phyloP scores from a whole-genome alignment of 1,284 basidiomycete genomes.

The Papiliotrema nemorosa region DNA sequence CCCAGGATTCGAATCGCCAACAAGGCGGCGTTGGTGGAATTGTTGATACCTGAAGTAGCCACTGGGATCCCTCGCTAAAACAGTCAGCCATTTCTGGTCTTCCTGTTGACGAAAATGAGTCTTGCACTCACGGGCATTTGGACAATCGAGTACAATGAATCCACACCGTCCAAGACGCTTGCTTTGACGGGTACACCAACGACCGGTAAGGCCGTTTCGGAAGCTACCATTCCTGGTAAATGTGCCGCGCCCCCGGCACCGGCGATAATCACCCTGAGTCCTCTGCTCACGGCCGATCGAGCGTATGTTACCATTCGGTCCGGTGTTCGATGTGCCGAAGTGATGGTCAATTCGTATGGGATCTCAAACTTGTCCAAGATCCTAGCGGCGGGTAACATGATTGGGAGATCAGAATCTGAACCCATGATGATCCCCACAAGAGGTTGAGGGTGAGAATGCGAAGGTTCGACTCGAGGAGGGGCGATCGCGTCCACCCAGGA shows the following conservation, averaged over 20 bases:
- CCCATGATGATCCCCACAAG: constrained; percentile 97
- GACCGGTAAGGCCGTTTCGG: constrained; percentile 87
- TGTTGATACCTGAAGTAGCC: constrained; percentile 96
- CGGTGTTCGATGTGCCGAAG: constrained; percentile 93
- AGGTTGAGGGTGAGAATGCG: constrained; percentile 63
- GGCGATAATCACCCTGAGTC: constrained; percentile 77
- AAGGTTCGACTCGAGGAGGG: constrained; percentile 46
- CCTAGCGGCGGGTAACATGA: constrained; percentile 84
- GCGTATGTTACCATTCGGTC: constrained; percentile 83
- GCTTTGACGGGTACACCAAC: constrained; percentile 97
- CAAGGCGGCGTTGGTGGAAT: constrained; percentile 88
- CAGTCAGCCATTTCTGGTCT: not conserved
- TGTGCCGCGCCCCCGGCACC: constrained; percentile 97
- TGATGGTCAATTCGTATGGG: constrained; percentile 92
- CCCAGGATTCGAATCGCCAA: constrained; percentile 86
- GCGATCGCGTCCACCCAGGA: constrained; percentile 57
- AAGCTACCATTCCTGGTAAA: constrained; percentile 96
- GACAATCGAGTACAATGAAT: constrained; percentile 93
- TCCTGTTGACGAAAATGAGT: too few relatives aligned
- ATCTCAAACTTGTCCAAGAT: constrained; percentile 77
- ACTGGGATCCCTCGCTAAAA: constrained; percentile 87
- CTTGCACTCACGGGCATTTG: constrained; percentile 95
- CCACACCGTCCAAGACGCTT: constrained; percentile 88
- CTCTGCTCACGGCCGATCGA: constrained; percentile 68
- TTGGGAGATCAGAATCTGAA: constrained; percentile 93